Base-by-base conservation (phyloP, 2,329 filamentous ascomycete genomes). In the Trichoderma harzianum region DNA sequence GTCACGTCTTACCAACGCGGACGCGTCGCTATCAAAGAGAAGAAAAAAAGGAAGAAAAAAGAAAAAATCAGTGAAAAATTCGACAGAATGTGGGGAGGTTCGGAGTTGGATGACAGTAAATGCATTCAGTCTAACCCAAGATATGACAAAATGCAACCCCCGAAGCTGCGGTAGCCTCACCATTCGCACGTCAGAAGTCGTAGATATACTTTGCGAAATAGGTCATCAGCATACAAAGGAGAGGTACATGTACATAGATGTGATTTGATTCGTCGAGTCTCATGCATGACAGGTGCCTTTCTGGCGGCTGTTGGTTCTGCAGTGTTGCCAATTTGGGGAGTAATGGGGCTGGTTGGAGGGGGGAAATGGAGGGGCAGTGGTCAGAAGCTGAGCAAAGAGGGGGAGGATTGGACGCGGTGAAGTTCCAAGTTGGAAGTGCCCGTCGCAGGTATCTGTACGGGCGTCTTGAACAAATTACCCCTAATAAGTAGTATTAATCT, bases 141-240 rank as follows among this genome's bases (percentile, higher is more conserved):
- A 47, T 47, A 47, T 18, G 1, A n/a, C 39, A 47, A 47, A 18
- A 47, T n/a, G 16, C 2, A n/a, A 47, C 39, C 39, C 4, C 39
- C 7, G 39, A 47, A 47, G 18, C n/a, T 47, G 39, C 39, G 16
- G 39, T n/a, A 5, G 10, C 0, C 18, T 47, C 0, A n/a, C 39
- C 1, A 8, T 47, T 47, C 7, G 7, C 16, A 10, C 18, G 14
- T n/a, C 39, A 47, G 18, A 10, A 47, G 12, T 14, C 1, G 39
- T 47, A 47, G 7, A 47, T 47, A 47, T 47, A 47, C 39, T n/a
- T 47, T 34, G 18, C 18, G 18, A 47, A 47, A 18, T 4, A 47
- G 18, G 18, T 47, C 0, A 18, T 47, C 1, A 47, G 39, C 1
- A n/a, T 47, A n/a, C 7, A 10, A 47, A 0, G 0, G 1, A n/a